Evolutionary conservation across 129 eudicot species (phyloP), one percentile per base, ranked within the genome.

Genomic region (Artemisia annua): DNA sequence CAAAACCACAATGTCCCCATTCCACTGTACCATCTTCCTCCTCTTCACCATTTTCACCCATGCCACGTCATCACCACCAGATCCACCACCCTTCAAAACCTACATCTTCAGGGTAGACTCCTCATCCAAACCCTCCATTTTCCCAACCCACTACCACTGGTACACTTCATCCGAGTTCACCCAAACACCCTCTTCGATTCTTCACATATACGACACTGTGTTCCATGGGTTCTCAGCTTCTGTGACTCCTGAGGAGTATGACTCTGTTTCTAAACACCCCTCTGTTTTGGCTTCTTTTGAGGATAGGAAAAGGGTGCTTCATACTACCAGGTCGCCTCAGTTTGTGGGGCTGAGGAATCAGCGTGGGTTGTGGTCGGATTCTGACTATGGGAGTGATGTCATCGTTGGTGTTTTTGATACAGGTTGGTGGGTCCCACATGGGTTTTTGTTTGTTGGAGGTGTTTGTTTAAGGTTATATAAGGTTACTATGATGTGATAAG

Each of bases 101-200:
- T 92, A 86, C 91, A 86, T 92, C 18, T 56, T 92, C 78, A 72
- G 89, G 17, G 87, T 92, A 0, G 86, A 89, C 57, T 19, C 70
- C n/a, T 16, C 59, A 19, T 75, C 92, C 13, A 91, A 91, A 71
- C 97, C 97, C 7, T 78, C 96, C 51, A 77, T 91, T 57, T 91
- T 91, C 75, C 93, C 97, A 7, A 86, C 93, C 7, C 96, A 86
- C 60, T 82, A 75, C 83, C 93, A 92, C 82, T 92, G 97, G 97
- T 92, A 92, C 91, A 63, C 87, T 7, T 76, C 97, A 10, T 62
- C 67, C 0, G 92, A 84, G 73, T 80, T 92, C 86, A 79, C 89
- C 4, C 80, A 85, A 35, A 73, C 90, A 20, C 10, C 54, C 52
- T 39, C 67, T 3, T 17, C 69, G 32, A 84, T 91, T 79, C 91